These are phyloP conservation scores for Pyricularia grisea DNA, from an alignment of 2,329 filamentous ascomycete genomes.

Conservation along the genomic window DNA sequence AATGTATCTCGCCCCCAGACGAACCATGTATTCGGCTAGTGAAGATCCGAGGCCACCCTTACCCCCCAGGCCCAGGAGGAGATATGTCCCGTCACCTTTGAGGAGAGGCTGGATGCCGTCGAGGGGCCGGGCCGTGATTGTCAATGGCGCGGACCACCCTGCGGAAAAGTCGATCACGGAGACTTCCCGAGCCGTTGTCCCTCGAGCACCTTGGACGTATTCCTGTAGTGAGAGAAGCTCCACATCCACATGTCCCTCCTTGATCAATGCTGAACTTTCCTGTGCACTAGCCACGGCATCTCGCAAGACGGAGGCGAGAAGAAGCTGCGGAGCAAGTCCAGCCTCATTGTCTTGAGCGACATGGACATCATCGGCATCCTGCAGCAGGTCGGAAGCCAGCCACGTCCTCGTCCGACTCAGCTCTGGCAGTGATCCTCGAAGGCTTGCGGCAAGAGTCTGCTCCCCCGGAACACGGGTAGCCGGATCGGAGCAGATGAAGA, in stretches of 20 bases:
- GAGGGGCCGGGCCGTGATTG: neutral
- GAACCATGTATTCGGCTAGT: constrained; percentile 28
- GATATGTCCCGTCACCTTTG: constrained; percentile 19
- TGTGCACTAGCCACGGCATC: neutral
- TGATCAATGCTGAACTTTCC: neutral
- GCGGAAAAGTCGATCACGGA: neutral
- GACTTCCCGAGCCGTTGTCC: neutral
- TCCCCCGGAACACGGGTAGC: neutral
- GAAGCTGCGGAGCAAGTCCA: neutral
- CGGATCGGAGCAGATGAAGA: neutral
- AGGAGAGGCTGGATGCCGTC: neutral
- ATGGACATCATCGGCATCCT: neutral
- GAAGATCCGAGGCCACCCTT: constrained; percentile 22
- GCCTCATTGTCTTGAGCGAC: neutral
- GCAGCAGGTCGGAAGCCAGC: neutral
- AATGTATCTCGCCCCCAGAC: constrained; percentile 21
- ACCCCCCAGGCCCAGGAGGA: constrained; percentile 23
- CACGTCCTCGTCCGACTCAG: neutral
- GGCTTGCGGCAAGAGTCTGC: neutral
- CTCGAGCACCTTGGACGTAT: neutral
- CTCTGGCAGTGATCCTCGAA: neutral
- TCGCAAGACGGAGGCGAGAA: neutral
- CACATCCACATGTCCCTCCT: neutral
- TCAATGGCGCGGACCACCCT: neutral
- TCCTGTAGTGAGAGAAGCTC: neutral